Conservation (phyloP, 164 flowering plant species). For the Stephania cephalantha region DNA sequence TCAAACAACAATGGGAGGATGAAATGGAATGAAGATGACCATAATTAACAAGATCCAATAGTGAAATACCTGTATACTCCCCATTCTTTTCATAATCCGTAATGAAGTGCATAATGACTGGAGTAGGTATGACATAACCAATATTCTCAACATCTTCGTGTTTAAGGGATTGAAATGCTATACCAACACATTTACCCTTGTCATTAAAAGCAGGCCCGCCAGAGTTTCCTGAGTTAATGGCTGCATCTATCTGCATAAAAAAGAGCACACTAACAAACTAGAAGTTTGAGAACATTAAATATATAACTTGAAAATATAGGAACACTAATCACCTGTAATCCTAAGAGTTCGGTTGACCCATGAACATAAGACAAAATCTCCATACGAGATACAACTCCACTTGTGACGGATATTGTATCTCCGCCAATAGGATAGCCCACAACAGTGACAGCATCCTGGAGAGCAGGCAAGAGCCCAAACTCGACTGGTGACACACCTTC, state of each 20-base stretch:
- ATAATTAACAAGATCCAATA: neutral
- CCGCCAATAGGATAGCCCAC: slow-evolving; percentile 99
- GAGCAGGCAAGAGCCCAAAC: slow-evolving; percentile 85
- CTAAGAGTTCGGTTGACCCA: slow-evolving; percentile 95
- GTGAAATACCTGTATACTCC: slow-evolving; percentile 71
- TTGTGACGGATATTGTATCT: slow-evolving; percentile 97
- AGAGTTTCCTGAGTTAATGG: slow-evolving; percentile 97
- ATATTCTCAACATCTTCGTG: slow-evolving; percentile 96
- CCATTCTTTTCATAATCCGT: slow-evolving; percentile 88
- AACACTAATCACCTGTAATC: slow-evolving; percentile 63
- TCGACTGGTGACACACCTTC: slow-evolving; percentile 85
- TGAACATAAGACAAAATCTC: slow-evolving; percentile 96
- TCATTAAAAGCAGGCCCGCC: slow-evolving; percentile 98
- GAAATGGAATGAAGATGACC: neutral
- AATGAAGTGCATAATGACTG: slow-evolving; percentile 91
- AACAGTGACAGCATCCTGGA: slow-evolving; percentile 98
- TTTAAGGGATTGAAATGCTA: slow-evolving; percentile 98
- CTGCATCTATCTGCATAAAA: slow-evolving; percentile 88
- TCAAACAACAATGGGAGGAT: neutral
- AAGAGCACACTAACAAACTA: neutral
- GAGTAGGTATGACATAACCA: slow-evolving; percentile 98
- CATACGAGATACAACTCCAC: slow-evolving; percentile 98
- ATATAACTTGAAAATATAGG: neutral
- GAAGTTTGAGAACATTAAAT: neutral
- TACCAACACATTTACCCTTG: slow-evolving; percentile 90